Conservation (phyloP, 2,329 filamentous ascomycete species). For the Herpotrichia juniperi region DNA sequence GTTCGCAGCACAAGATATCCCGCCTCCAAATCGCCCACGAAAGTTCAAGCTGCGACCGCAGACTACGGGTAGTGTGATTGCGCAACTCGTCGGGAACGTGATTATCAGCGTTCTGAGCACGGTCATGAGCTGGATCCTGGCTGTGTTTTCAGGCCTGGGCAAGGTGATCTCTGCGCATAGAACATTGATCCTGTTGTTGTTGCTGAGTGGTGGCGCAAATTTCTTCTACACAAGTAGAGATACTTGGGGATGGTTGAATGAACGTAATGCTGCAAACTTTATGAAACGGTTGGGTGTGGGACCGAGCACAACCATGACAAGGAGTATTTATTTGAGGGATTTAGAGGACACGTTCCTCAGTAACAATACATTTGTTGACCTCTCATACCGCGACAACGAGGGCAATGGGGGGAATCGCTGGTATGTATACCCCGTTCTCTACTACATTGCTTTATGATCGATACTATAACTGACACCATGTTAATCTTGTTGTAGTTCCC, state of each 20-base stretch:
- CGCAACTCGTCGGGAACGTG: slow-evolving; percentile 75
- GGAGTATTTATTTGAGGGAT: slow-evolving; percentile 82
- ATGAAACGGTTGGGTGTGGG: slow-evolving; percentile 82
- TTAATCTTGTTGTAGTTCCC: slow-evolving; percentile 31
- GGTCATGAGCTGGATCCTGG: slow-evolving; percentile 78
- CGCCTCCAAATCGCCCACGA: slow-evolving; percentile 41
- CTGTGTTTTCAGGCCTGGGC: slow-evolving; percentile 68
- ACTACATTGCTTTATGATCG: not conserved
- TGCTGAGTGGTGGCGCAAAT: slow-evolving; percentile 74
- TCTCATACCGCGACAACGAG: slow-evolving; percentile 20
- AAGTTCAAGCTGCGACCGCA: slow-evolving; percentile 55
- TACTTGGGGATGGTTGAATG: slow-evolving; percentile 80
- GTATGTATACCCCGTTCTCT: slow-evolving; percentile 18
- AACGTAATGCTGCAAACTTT: slow-evolving; percentile 78
- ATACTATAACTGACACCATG: not conserved
- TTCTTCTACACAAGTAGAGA: slow-evolving; percentile 76
- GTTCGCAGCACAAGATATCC: slow-evolving; percentile 42
- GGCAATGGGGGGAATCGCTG: slow-evolving; percentile 35
- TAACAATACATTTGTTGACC: slow-evolving; percentile 35
- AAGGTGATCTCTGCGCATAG: slow-evolving; percentile 74
- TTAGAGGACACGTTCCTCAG: slow-evolving; percentile 67
- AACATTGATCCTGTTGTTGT: slow-evolving; percentile 72
- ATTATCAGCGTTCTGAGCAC: slow-evolving; percentile 76
- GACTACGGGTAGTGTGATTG: slow-evolving; percentile 71
- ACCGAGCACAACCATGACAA: slow-evolving; percentile 81